Evolutionary conservation across 1,284 basidiomycete genomes (phyloP), one percentile per base, ranked within the genome.

Genomic region (Sanghuangporus weigelae): DNA sequence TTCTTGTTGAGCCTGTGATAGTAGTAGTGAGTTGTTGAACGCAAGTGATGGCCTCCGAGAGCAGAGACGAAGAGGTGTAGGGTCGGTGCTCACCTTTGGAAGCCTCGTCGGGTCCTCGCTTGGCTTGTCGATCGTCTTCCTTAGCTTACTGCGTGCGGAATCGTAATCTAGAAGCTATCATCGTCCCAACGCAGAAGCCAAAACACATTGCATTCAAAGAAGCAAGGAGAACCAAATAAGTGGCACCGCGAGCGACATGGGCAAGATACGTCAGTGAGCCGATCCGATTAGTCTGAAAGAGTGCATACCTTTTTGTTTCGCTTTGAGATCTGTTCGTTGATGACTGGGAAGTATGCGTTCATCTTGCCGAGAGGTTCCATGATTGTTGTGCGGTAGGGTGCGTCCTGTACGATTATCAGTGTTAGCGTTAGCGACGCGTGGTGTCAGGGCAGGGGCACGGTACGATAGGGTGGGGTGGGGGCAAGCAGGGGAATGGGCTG

Each of bases 301-400:
- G 44, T 11, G 60, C 76, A 42, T 60, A 95, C 94, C 86, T 99
- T 99, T 80, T 98, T 96, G 77, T 96, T 92, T 57, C 97, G 85
- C 78, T 99, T 99, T 51, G 86, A 72, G 68, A 99, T 95, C 63
- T 95, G 92, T 66, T 96, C 92, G 74, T 98, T 98, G 72, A 98
- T 88, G 55, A 94, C 82, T 4, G 94, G 93, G 77, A 96, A 98
- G 76, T 98, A 98, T 1, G 90, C 88, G 73, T 92, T 95, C 84
- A 99, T 93, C 79, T 96, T 97, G 1, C 96, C 95, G 1, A 96
- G 79, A 3, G 96, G 96, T 73, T 99, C 97, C 65, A 97, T 88
- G 49, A 99, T 91, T 14, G 96, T 95, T 26, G 94, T 93, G 44
- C 97, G 87, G 77, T 93, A 98, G 2, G 96, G 96, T 2, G 85